Evolutionary conservation across 2,329 filamentous ascomycete genomes (phyloP), one percentile per base, ranked within the genome.

Genomic region (Fusarium burgessii): DNA sequence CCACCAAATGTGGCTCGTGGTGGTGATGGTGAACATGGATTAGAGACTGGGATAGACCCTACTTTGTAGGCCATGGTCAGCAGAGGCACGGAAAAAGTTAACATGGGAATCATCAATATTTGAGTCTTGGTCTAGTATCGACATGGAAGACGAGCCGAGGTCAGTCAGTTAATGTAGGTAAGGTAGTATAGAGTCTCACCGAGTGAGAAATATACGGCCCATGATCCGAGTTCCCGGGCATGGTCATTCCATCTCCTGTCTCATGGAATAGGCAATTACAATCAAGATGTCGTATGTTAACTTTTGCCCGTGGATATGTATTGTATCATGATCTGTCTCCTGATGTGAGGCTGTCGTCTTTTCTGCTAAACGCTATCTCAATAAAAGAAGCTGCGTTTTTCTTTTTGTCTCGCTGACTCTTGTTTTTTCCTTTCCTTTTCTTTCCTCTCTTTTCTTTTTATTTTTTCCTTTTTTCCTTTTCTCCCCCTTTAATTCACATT

Each of bases 51-150:
- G 62, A 56, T 58, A 35, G 42, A 49, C 62, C 62, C 45, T 62
- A 55, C 56, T 49, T 46, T 56, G 68, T 64, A 60, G 61, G 63
- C 59, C 68, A 66, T 74, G 72, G 71, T 75, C 72, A 75, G 73
- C 68, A 74, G 70, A 74, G 70, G 42, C 51, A 71, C 46, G 60
- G 49, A 56, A 29, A 36, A 65, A 68, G 36, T 29, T 41, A 41
- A 49, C 14, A 43, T 40, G 49, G 54, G 43, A 68, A 59, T 42
- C 47, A 43, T 66, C 38, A 49, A 49, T 66, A 42, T 32, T 27
- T 58, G 51, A 25, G 42, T 36, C 38, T 35, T 11, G 25, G 20
- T 36, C 42, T 68, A 47, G 57, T 62, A 63, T 63, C 51, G 64
- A 57, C 49, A 68, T 68, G 50, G 49, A 63, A 56, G 57, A 41